Evolutionary conservation across 2,329 filamentous ascomycete species (phyloP), one percentile per base, ranked within the genome.

Genomic region (Immersiporthe knoxdaviesiana): DNA sequence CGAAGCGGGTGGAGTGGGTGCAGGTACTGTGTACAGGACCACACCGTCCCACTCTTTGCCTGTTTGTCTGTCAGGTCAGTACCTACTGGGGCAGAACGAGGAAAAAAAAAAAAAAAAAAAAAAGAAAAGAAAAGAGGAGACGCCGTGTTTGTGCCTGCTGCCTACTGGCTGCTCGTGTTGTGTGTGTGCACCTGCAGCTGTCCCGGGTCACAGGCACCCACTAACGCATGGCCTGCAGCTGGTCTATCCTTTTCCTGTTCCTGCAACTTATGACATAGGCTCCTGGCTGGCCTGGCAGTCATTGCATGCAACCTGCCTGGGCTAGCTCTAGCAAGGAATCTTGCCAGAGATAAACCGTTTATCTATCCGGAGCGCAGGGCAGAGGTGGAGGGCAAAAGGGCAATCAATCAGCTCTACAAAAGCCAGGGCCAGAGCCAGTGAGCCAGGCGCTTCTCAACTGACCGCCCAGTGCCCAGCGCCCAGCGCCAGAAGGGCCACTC

Each of bases 191-290:
- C 24, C n/a, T 54, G 50, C 50, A 54, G 50, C 52, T 30, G 52
- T 16, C 52, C 12, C 52, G 14, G 50, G 50, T 54, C 52, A 56
- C 14, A 16, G 52, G 59, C 59, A 44, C 59, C 18, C 61, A 24
- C 62, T 64, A 35, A 37, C 35, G 62, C 62, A 52, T 52, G 27
- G 44, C 62, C n/a, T 64, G 62, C 62, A 64, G 39, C 47, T 32
- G 61, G 27, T 52, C 44, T 32, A 50, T 39, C 27, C 27, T 50
- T 24, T n/a, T 59, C 24, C 39, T 56, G 52, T 35, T 47, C 37
- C 52, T 58, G 41, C 54, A 30, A 66, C 60, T 24, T 66, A 52
- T 66, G 64, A 66, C 64, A 60, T 66, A 60, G 41, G 54, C 27
- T 39, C n/a, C 50, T 35, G 63, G 47, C 39, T 52, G 61, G 61